Evolutionary conservation across 352 stramenopile genomes (phyloP), one percentile per base, ranked within the genome.

Genomic region (Aphanomyces stellatus): DNA sequence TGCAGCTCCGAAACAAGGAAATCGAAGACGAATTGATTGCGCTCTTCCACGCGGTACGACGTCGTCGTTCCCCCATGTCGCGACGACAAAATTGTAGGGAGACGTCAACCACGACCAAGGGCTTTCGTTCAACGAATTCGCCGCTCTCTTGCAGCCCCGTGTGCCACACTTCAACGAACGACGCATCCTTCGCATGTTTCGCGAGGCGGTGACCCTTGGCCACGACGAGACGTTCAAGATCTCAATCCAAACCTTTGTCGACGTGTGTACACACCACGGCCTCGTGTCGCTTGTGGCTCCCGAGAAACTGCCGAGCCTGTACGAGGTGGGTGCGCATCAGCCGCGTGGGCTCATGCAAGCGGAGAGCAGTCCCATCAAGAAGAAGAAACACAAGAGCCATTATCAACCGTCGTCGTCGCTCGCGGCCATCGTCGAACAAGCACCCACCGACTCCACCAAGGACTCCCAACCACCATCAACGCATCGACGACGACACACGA

Each of bases 41-140:
- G 24, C 22, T 67, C n/a, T 67, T 67, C 41, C 15, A n/a, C 4
- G 13, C 60, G 33, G 60, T 67, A 59, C 15, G n/a, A 31, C 24
- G 5, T n/a, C 15, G n/a, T n/a, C n/a, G n/a, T n/a, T n/a, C n/a
- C n/a, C n/a, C n/a, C n/a, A n/a, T n/a, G n/a, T n/a, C n/a, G n/a
- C n/a, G n/a, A n/a, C n/a, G n/a, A n/a, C n/a, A n/a, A n/a, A n/a
- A n/a, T n/a, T 34, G 6, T 63, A 88, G 78, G 82, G 78, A 13
- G 82, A 91, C 43, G 70, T 75, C 51, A 91, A 91, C 59, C 78
- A 90, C 69, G 82, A 90, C 59, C 76, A 79, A 31, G 81, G 90
- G 25, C 70, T 91, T 17, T 84, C 77, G 11, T 70, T 91, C n/a
- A 70, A 75, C 13, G 82, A 91, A 62, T 91, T 91, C 46, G 74